Conservation (phyloP, 257 asterid genomes). For the Asclepias syriaca region DNA sequence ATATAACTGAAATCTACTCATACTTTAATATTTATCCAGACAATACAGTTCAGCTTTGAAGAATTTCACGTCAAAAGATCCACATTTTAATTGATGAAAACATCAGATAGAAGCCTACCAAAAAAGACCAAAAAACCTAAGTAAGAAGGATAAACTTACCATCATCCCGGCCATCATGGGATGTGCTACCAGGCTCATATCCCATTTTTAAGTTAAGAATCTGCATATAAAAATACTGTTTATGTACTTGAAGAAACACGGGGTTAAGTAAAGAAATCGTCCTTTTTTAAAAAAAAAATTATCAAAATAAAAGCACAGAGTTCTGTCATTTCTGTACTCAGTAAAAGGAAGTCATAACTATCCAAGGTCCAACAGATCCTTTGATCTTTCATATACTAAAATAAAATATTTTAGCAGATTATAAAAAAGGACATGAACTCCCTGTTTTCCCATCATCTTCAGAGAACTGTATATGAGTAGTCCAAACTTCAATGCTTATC, state of each 20-base stretch:
- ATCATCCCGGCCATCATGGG: slow-evolving; percentile 38
- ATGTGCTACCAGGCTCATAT: slow-evolving; percentile 33
- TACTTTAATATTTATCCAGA: neutral
- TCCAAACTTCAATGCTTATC: neutral
- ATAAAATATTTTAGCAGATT: neutral
- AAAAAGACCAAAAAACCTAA: neutral
- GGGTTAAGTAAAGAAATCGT: neutral
- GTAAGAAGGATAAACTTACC: slow-evolving; percentile 19
- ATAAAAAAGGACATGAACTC: neutral
- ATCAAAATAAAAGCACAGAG: neutral
- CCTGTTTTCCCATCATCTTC: neutral
- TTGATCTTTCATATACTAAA: neutral
- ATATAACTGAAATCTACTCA: neutral
- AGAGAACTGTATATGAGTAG: neutral
- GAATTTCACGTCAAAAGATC: neutral
- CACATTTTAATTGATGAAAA: neutral
- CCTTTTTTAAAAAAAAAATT: neutral
- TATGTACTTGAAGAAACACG: neutral
- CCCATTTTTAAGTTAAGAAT: slow-evolving; percentile 26
- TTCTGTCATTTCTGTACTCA: neutral
- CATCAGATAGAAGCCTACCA: neutral
- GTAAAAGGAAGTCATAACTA: neutral
- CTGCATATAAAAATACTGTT: slow-evolving; percentile 17
- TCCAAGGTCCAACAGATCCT: neutral
- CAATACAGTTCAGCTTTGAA: neutral